These are phyloP conservation scores for Beauveria sp. DNA, from an alignment of 2,329 filamentous ascomycete species.

Conservation along the genomic window DNA sequence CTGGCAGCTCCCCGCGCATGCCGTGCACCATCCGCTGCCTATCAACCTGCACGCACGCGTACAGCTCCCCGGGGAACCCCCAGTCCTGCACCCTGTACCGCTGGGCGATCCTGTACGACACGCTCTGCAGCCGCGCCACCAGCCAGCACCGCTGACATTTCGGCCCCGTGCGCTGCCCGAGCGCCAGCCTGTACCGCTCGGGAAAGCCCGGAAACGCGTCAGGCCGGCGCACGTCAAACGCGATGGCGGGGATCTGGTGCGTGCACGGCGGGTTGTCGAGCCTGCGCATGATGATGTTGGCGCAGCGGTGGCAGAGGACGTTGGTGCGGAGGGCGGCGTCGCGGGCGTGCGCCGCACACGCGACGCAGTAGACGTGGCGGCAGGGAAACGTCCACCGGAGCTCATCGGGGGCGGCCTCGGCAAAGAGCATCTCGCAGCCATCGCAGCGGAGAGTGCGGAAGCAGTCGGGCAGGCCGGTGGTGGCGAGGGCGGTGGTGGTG, in stretches of 20 bases:
- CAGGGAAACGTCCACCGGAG: conserved; percentile 10
- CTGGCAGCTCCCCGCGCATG: background rate
- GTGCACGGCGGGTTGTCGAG: conserved; percentile 4
- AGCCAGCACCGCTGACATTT: conserved; percentile 11
- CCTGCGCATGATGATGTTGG: conserved; percentile 4
- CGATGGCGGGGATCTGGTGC: background rate
- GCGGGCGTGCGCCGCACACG: background rate
- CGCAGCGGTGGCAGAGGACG: background rate
- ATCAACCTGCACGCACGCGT: conserved; percentile 10
- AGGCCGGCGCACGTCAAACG: background rate
- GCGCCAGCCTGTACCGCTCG: background rate
- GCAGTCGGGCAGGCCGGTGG: background rate
- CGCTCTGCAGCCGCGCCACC: conserved; percentile 1
- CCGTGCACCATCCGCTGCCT: conserved; percentile 6
- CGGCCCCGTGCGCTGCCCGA: conserved; percentile 6
- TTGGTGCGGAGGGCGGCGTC: background rate
- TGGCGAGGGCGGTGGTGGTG: background rate
- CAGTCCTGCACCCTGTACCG: background rate
- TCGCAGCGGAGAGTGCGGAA: conserved; percentile 10
- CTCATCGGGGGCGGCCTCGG: background rate
- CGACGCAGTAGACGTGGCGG: conserved; percentile 10
- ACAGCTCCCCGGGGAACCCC: conserved; percentile 2
- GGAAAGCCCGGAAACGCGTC: background rate
- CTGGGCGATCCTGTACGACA: background rate
- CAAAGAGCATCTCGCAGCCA: conserved; percentile 11